Evolutionary conservation across 2,329 filamentous ascomycete genomes (phyloP), one percentile per base, ranked within the genome.

Genomic region (Aspergillus tamarii): DNA sequence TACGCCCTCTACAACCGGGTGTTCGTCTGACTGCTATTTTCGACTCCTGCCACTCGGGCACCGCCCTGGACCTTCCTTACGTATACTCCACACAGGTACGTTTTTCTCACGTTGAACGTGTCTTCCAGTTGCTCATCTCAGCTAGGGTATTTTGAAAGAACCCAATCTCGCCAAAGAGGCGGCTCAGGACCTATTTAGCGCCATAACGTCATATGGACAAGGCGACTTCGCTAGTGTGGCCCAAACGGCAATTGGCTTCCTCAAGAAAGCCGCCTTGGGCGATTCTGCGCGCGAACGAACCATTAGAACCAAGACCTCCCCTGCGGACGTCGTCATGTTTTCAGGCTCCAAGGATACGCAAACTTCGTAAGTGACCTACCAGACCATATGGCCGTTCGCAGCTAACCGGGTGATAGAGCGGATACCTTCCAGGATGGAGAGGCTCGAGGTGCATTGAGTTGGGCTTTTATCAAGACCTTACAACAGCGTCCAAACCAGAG

Each of bases 321-420:
- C 94, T 1, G 95, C 95, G 48, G 95, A 99, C 78, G 95, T 99
- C 45, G 88, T 98, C 75, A 96, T 97, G 92, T 97, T 94, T 88
- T 96, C 92, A 65, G 95, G 95, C 57, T 96, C 92, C 80, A 98
- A 97, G 80, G 95, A 98, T 75, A 89, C 90, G 63, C 95, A 98
- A 81, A 99, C 94, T 58, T 79, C 77, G 76, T 78, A 67, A 68
- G 76, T 64, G 3, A 41, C 7, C 12, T 19, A 16, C 7, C 16
- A 21, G 26, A 11, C 7, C 28, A 14, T 19, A n/a, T 9, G 12
- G 6, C 48, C 16, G 10, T 30, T 55, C 28, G 7, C 11, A 14
- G n/a, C 34, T 56, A 52, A 50, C 39, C 39, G 41, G 54, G 62
- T 36, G 14, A 61, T 71, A 96, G 93, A 59, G 92, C 93, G 79